phyloP scores from a whole-genome alignment of 2,329 filamentous ascomycete species.

The Aciculosporium take region DNA sequence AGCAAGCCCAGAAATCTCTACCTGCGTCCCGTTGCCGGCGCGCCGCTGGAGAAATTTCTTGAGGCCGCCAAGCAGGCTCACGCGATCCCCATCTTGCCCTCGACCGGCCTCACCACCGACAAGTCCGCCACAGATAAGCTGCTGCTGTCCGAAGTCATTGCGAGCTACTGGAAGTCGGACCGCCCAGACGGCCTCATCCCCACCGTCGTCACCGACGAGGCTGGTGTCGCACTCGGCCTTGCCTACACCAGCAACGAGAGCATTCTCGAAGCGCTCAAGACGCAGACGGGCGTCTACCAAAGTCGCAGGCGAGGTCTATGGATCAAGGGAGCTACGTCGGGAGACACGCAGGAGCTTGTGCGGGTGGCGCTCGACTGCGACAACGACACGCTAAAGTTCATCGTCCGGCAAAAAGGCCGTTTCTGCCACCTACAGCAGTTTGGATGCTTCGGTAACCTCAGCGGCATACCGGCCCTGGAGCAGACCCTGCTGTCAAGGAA shows the following conservation, averaged over 20 bases:
- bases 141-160: constrained; percentile 55
- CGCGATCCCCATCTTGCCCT: constrained; percentile 62
- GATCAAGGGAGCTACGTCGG: constrained; percentile 92
- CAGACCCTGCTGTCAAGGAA: constrained; percentile 76
- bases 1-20: constrained; percentile 35
- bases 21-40: constrained; percentile 33
- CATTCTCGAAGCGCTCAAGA: constrained; percentile 70
- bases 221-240: constrained; percentile 69
- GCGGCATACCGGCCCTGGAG: constrained; percentile 70
- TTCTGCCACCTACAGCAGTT: constrained; percentile 93
- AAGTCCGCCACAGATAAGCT: constrained; percentile 41
- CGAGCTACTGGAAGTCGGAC: constrained; percentile 66
- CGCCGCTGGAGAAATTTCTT: constrained; percentile 32
- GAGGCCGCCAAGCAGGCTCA: constrained; percentile 33
- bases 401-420: constrained; percentile 75
- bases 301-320: constrained; percentile 90
- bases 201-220: constrained; percentile 82
- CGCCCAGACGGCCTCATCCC: constrained; percentile 71
- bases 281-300: constrained; percentile 74
- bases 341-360: constrained; percentile 81
- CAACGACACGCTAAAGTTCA: constrained; percentile 78
- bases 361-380: constrained; percentile 83
- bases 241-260: constrained; percentile 93
- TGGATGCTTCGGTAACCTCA: constrained; percentile 80
- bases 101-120: constrained; percentile 53